These are phyloP conservation scores for Parachaetomium inaequale DNA, from an alignment of 495 filamentous ascomycete genomes.

Conservation along the genomic window DNA sequence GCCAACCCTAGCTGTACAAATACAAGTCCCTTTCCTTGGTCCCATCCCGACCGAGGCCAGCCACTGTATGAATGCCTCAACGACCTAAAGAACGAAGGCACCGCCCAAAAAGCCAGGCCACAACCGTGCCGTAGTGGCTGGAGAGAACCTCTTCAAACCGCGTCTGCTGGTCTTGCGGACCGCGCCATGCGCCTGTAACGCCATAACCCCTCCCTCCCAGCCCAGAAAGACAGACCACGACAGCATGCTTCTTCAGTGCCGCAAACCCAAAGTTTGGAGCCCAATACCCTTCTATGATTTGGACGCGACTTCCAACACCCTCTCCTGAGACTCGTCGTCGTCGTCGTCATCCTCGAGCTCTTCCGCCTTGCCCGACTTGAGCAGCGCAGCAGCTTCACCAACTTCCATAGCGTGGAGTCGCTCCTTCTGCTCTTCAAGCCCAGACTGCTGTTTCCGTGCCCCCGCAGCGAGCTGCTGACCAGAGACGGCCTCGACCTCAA, in stretches of 20 bases:
- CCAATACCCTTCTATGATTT: not conserved
- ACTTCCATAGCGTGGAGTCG: constrained; percentile 55
- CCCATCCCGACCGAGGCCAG: not conserved
- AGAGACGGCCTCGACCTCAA: constrained; percentile 47
- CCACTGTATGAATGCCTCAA: not conserved
- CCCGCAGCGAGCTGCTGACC: constrained; percentile 31
- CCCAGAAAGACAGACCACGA: not conserved
- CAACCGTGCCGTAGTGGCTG: not conserved
- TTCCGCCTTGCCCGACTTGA: constrained; percentile 26
- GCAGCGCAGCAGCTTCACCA: constrained; percentile 49
- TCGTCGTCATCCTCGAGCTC: constrained; percentile 30
- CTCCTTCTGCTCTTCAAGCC: constrained; percentile 43
- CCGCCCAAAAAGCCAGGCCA: not conserved
- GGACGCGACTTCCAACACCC: not conserved
- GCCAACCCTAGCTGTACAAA: not conserved
- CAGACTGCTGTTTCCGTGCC: constrained; percentile 20
- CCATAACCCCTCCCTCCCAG: not conserved
- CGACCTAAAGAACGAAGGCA: not conserved
- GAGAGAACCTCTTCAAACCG: not conserved
- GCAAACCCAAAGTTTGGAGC: not conserved
- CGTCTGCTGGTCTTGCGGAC: not conserved
- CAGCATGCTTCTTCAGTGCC: not conserved
- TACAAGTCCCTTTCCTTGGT: not conserved
- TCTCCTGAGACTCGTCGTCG: constrained; percentile 30
- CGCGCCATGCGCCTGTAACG: constrained; percentile 2